phyloP scores from a whole-genome alignment of 1,139 yeast genomes.

The Zygoascus sp. region DNA sequence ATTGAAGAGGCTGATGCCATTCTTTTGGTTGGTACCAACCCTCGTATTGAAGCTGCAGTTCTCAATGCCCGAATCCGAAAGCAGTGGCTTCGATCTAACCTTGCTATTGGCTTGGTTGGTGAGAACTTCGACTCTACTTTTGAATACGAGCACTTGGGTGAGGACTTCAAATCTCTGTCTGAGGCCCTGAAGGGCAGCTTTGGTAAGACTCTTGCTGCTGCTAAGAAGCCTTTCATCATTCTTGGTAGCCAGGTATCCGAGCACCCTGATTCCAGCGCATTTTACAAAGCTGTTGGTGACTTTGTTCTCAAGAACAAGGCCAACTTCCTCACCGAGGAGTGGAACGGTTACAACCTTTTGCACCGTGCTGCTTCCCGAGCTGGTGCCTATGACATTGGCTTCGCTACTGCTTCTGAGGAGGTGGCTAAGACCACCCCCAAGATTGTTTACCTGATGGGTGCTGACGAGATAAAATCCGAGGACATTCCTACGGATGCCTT shows the following conservation, averaged over 20 bases:
- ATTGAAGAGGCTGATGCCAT: conserved; percentile 80
- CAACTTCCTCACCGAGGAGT: conserved; percentile 63
- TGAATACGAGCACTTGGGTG: conserved; percentile 60
- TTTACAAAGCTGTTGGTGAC: conserved; percentile 58
- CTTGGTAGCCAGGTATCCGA: conserved; percentile 80
- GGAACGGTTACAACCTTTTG: conserved; percentile 80
- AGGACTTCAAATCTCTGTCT: conserved; percentile 52
- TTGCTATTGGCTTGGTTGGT: conserved; percentile 67
- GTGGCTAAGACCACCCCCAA: conserved; percentile 57
- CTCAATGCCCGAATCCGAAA: conserved; percentile 81
- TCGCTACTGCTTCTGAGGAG: conserved; percentile 50
- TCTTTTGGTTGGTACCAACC: conserved; percentile 77
- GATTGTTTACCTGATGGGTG: conserved; percentile 75
- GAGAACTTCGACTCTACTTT: conserved; percentile 75
- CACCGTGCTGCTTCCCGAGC: conserved; percentile 86
- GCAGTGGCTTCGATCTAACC: conserved; percentile 68
- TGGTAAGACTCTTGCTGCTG: conserved; percentile 64
- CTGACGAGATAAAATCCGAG: conserved; percentile 68
- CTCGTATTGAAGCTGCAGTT: conserved; percentile 88
- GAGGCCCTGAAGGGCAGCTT: conserved; percentile 61
- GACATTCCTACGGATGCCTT: conserved; percentile 82
- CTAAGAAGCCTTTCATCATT: conserved; percentile 73
- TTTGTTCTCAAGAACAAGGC: conserved; percentile 52
- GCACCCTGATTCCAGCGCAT: conserved; percentile 58
- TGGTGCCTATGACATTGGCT: conserved; percentile 84